Base-by-base conservation (phyloP, 371 early-diverging fungal species). In the Amoeboaphelidium protococcarum region DNA sequence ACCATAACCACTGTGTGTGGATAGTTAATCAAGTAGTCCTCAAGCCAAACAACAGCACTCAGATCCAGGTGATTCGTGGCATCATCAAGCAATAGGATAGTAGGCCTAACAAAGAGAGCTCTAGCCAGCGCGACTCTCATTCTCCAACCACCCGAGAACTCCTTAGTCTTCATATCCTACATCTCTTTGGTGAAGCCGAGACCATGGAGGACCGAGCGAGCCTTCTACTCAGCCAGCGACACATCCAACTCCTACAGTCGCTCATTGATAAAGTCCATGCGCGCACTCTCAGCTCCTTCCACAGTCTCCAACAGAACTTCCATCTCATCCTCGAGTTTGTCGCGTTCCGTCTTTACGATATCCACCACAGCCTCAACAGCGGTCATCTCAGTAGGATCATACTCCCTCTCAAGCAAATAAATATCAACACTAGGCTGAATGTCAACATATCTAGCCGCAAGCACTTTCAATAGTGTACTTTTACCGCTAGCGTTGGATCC, bases 401-500 rank as follows among this genome's bases (percentile, higher is more conserved):
- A 56, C 45, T 69, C 67, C 40, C 64, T 62, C 46, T 60, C 62
- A 24, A 69, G 58, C 40, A 60, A 47, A 48, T 64, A 57, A 51
- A 45, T 78, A 55, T 79, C 80, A 54, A 85, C 75, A 50, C 79
- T 80, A 1, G 76, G 71, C 27, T 94, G 87, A 13, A 86, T 78
- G 23, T 66, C 65, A 50, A 96, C 65, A 60, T 92, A 91, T 57
- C 87, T 73, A 57, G 71, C 66, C 20, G 89, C 82, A 53, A 98
- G 79, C 25, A 84, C 83, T 27, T 87, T 76, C 42, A 99, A 54
- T 31, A 98, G 67, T 6, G 97, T 98, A 10, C 92, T 88, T 67
- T 99, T 99, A 56, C 87, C 87, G 40, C 88, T 80, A 71, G 99
- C 99, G 74, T 98, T 99, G 53, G 81, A 77, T 52, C 99, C 99